phyloP scores from a whole-genome alignment of 331 rosid genomes.

The Rhamnella rubrinervis region DNA sequence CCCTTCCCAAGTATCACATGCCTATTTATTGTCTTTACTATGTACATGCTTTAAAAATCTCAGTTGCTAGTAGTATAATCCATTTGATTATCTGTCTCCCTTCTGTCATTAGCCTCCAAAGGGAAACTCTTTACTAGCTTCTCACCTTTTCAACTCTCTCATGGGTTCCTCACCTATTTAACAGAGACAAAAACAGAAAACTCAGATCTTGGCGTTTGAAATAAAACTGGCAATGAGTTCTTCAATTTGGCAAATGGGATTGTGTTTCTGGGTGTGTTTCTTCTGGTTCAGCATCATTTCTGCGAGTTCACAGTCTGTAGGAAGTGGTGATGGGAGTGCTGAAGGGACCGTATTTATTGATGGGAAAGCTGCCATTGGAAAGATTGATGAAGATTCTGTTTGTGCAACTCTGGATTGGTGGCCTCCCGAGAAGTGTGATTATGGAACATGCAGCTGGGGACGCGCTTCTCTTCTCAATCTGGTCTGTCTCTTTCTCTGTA shows the following conservation, averaged over 20 bases:
- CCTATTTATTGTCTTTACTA: neutral
- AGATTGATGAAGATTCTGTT: conserved; percentile 69
- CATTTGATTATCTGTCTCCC: neutral
- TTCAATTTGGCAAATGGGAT: conserved; percentile 41
- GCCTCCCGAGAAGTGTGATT: conserved; percentile 99
- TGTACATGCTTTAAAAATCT: neutral
- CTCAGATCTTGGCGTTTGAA: conserved; percentile 41
- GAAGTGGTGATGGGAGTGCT: conserved; percentile 20
- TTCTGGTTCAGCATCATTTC: conserved; percentile 28
- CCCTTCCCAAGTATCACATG: conserved; percentile 7
- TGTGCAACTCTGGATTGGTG: conserved; percentile 99
- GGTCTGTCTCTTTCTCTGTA: conserved; percentile 38
- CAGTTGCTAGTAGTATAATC: neutral
- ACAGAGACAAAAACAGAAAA: neutral
- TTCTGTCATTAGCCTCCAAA: neutral
- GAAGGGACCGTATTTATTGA: conserved; percentile 54
- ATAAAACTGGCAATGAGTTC: conserved; percentile 51
- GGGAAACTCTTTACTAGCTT: neutral
- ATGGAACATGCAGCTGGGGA: conserved; percentile 89
- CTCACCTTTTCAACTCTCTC: neutral
- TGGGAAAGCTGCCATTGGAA: conserved; percentile 58
- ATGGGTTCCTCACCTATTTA: conserved; percentile 24
- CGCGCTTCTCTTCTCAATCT: conserved; percentile 83
- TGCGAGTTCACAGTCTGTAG: conserved; percentile 30
- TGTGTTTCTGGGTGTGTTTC: conserved; percentile 46